A percentile compares a stretch with the other conserved stretches of the same genome.
Conservation (phyloP, 495 filamentous ascomycete genomes). For the Penicillium robsamsonii region DNA sequence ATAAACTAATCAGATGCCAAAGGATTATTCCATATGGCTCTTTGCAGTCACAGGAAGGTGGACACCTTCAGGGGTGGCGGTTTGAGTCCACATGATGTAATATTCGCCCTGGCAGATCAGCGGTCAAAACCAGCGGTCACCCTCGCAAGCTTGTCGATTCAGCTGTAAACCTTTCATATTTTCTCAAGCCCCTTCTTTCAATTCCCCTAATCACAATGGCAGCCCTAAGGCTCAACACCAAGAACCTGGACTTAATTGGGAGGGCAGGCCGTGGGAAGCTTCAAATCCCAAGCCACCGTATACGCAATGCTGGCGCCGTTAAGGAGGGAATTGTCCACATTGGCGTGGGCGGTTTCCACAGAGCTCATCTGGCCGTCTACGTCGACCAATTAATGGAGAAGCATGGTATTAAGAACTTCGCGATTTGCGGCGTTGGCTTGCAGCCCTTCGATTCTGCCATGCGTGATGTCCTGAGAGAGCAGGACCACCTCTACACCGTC, state of each 20-base stretch:
- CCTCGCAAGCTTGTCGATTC: not conserved
- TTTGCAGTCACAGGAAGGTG: not conserved
- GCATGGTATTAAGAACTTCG: conserved; percentile 41
- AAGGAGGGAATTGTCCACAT: conserved; percentile 52
- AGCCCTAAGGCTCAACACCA: conserved; percentile 40
- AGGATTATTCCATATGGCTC: not conserved
- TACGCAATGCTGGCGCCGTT: conserved; percentile 34
- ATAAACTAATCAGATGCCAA: not conserved
- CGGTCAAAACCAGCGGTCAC: conserved; percentile 24
- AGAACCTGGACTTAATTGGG: conserved; percentile 39
- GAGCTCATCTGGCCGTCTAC: conserved; percentile 49
- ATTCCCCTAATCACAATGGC: conserved; percentile 32
- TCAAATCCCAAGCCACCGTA: conserved; percentile 35
- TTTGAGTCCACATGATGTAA: conserved; percentile 20
- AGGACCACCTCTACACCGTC: conserved; percentile 49
- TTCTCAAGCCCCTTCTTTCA: not conserved
- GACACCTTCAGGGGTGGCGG: conserved; percentile 1
- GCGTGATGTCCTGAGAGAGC: conserved; percentile 43
- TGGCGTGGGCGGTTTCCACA: conserved; percentile 50
- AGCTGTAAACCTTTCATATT: not conserved
- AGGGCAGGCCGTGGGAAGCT: conserved; percentile 27
- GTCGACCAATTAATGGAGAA: conserved; percentile 48
- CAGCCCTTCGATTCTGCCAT: conserved; percentile 46
- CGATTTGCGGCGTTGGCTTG: conserved; percentile 48
- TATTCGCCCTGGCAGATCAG: conserved; percentile 12